Conservation (phyloP, 139 green algal genomes). For the Pleodorina starrii region DNA sequence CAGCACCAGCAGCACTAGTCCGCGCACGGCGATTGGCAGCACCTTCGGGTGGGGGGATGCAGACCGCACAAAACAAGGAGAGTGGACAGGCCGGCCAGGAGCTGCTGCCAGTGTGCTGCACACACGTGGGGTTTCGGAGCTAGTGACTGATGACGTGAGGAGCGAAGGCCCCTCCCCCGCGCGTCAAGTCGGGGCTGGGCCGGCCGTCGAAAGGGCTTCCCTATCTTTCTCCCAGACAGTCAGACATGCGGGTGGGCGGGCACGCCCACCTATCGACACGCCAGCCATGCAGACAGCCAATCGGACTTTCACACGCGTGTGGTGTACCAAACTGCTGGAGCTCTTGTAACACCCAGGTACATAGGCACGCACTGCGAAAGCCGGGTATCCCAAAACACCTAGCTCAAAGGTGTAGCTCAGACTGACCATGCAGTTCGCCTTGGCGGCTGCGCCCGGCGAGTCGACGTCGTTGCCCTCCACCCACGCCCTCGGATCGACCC, state of each 20-base stretch:
- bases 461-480: neutral
- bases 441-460: neutral
- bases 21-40: neutral
- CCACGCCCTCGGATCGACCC: slow-evolving; percentile 14
- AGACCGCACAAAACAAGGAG: neutral
- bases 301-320: neutral
- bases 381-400: too few species aligned
- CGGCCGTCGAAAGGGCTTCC: neutral
- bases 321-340: neutral
- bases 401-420: neutral
- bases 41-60: neutral
- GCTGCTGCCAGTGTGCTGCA: neutral
- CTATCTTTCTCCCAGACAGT: neutral
- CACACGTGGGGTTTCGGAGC: neutral
- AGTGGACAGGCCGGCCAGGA: neutral
- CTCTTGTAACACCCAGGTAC: neutral
- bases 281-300: neutral
- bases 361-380: neutral
- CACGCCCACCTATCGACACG: too few species aligned
- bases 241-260: neutral
- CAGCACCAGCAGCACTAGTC: neutral
- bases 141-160: neutral
- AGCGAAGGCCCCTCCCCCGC: too few species aligned
- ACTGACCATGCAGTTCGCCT: neutral
- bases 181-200: neutral